A percentile compares a stretch with the other conserved stretches of the same genome.
Evolutionary conservation across 2,329 filamentous ascomycete genomes (phyloP).

Genomic region (Neonectria ditissima): DNA sequence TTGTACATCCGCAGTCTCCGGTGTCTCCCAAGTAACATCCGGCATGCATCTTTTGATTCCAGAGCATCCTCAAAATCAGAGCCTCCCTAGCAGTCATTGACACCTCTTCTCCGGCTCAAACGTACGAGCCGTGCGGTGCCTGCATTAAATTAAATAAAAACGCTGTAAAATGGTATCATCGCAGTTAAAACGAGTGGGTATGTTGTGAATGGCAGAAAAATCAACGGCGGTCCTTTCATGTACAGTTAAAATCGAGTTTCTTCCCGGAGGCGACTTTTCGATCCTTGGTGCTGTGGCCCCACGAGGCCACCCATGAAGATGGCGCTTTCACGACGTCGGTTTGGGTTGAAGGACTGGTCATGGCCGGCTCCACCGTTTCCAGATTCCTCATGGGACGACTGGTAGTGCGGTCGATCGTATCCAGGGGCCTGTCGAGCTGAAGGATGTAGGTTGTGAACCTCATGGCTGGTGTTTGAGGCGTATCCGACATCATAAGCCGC

Average conservation of each 20-base stretch:
- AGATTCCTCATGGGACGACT: slow-evolving; percentile 43
- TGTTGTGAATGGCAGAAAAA: slow-evolving; percentile 46
- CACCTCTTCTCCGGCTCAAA: slow-evolving; percentile 2
- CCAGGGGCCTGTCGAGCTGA: slow-evolving; percentile 45
- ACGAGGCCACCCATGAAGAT: slow-evolving; percentile 66
- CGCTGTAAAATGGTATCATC: slow-evolving; percentile 47
- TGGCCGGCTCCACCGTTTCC: slow-evolving; percentile 39
- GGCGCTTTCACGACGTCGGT: slow-evolving; percentile 69
- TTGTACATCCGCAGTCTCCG: slow-evolving; percentile 21
- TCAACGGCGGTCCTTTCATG: slow-evolving; percentile 35
- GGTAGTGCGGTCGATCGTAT: slow-evolving; percentile 55
- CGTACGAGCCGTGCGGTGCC: slow-evolving; percentile 20
- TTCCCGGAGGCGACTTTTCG: slow-evolving; percentile 66
- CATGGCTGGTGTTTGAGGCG: slow-evolving; percentile 42
- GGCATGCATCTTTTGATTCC: slow-evolving; percentile 1
- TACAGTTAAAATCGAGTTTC: slow-evolving; percentile 61
- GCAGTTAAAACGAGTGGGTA: slow-evolving; percentile 49
- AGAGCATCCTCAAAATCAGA: slow-evolving; percentile 2
- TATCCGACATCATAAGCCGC: slow-evolving; percentile 61
- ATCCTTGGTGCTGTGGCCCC: slow-evolving; percentile 62
- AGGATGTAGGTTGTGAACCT: slow-evolving; percentile 34
- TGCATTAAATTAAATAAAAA: slow-evolving; percentile 41
- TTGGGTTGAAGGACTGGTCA: slow-evolving; percentile 60
- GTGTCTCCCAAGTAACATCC: neutral
- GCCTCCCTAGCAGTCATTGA: slow-evolving; percentile 3